These are phyloP conservation scores for Pseudogymnoascus sp. DNA, from an alignment of 2,329 filamentous ascomycete species.

Conservation along the genomic window DNA sequence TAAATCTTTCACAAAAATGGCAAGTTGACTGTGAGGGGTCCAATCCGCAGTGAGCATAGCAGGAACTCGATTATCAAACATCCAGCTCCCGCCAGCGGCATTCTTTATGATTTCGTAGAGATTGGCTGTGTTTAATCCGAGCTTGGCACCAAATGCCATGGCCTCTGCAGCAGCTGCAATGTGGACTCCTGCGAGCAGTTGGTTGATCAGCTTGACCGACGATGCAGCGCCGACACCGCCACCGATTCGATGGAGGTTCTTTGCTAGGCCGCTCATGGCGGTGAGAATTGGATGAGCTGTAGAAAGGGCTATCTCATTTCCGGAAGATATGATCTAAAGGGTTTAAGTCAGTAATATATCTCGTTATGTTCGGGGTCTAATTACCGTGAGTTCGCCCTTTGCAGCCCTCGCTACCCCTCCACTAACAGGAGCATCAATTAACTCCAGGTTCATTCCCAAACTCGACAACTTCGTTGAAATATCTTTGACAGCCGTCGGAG, in stretches of 20 bases:
- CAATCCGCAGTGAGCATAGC: conserved; percentile 31
- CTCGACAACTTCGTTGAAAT: conserved; percentile 48
- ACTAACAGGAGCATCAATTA: conserved; percentile 63
- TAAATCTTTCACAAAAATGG: conserved; percentile 27
- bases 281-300: conserved; percentile 24
- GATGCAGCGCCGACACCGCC: conserved; percentile 49
- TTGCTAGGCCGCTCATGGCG: conserved; percentile 27
- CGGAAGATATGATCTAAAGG: conserved; percentile 30
- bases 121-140: conserved; percentile 43
- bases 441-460: conserved; percentile 51
- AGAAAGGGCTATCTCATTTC: conserved; percentile 19
- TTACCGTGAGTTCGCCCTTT: conserved; percentile 30
- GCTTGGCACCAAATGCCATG: conserved; percentile 45
- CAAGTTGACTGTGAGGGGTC: conserved; percentile 27
- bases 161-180: conserved; percentile 48
- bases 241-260: conserved; percentile 42
- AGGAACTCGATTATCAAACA: conserved; percentile 32
- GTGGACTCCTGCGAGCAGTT: conserved; percentile 50
- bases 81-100: conserved; percentile 31
- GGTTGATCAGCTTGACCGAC: conserved; percentile 52
- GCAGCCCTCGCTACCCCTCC: conserved; percentile 51
- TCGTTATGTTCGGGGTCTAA: conserved; percentile 2
- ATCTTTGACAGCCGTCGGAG: conserved; percentile 55
- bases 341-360: background rate
- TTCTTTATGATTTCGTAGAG: conserved; percentile 40